phyloP scores from a whole-genome alignment of 208 protist genomes.

The Acanthamoeba sp. region DNA sequence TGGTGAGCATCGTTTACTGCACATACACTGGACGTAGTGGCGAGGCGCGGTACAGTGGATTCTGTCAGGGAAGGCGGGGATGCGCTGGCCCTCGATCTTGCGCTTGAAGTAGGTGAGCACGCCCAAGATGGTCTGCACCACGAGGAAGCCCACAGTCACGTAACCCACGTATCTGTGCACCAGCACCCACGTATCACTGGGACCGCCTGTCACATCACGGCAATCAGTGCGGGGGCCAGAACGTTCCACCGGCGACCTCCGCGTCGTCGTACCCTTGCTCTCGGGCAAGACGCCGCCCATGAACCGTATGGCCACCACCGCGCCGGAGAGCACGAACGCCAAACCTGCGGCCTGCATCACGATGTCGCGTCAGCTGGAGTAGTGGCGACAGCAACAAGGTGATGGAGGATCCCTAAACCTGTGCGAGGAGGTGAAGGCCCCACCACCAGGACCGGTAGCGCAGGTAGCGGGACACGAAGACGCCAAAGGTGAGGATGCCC shows the following conservation, averaged over 20 bases:
- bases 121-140: not conserved
- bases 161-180: conserved; percentile 8
- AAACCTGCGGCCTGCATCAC: not conserved
- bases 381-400: no score
- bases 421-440: not conserved
- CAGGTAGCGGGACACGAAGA: conserved; percentile 23
- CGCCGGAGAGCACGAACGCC: conserved; percentile 27
- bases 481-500: conserved; percentile 16
- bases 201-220: not conserved
- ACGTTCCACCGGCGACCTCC: no score
- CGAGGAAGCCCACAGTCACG: conserved; percentile 1
- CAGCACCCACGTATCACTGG: conserved; percentile 21
- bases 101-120: conserved; percentile 19
- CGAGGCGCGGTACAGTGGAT: conserved; percentile 41
- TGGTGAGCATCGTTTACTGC: no score
- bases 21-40: no score
- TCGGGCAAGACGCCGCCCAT: conserved; percentile 15
- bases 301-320: not conserved
- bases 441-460: conserved; percentile 22
- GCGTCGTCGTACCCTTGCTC: not conserved
- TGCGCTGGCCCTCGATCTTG: conserved; percentile 22
- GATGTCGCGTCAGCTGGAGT: no score
- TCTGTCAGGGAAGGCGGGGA: conserved; percentile 3
- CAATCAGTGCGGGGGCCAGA: no score
- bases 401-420: no score